Percentiles rank a stretch among this genome's conserved stretches.
Evolutionary conservation across 176 grass and related monocot genomes (phyloP).

Genomic region (Typha latifolia): DNA sequence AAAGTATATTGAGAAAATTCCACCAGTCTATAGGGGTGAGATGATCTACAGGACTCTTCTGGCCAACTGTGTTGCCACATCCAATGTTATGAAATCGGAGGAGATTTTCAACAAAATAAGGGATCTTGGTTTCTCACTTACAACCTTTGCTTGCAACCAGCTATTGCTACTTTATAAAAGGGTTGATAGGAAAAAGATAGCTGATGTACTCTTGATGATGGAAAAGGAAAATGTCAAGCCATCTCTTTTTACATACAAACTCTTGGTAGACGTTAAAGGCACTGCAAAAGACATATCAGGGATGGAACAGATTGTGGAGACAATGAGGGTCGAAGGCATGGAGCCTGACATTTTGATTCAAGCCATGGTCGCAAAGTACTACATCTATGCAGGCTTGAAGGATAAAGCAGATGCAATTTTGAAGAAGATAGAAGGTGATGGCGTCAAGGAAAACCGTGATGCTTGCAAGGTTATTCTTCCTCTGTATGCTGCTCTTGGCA

Average conservation of each 20-base stretch:
- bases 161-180: slow-evolving; percentile 71
- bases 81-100: slow-evolving; percentile 52
- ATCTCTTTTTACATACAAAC: slow-evolving; percentile 57
- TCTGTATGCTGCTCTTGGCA: slow-evolving; percentile 53
- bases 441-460: slow-evolving; percentile 39
- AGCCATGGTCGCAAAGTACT: slow-evolving; percentile 47
- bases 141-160: slow-evolving; percentile 52
- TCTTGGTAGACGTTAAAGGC: slow-evolving; percentile 55
- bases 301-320: slow-evolving; percentile 54
- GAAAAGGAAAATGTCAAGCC: slow-evolving; percentile 63
- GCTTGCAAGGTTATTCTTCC: slow-evolving; percentile 40
- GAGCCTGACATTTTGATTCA: slow-evolving; percentile 37
- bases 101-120: slow-evolving; percentile 63
- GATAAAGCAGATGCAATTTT: slow-evolving; percentile 57
- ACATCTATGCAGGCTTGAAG: slow-evolving; percentile 38
- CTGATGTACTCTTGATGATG: slow-evolving; percentile 65
- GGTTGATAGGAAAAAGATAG: slow-evolving; percentile 55
- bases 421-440: slow-evolving; percentile 48
- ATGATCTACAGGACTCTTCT: slow-evolving; percentile 60
- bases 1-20: slow-evolving; percentile 45
- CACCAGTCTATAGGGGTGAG: slow-evolving; percentile 45
- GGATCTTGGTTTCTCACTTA: slow-evolving; percentile 37
- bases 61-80: slow-evolving; percentile 38
- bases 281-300: slow-evolving; percentile 29
- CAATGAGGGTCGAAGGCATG: slow-evolving; percentile 43